Conservation (phyloP, 1,284 basidiomycete genomes). For the Malassezia sympodialis region DNA sequence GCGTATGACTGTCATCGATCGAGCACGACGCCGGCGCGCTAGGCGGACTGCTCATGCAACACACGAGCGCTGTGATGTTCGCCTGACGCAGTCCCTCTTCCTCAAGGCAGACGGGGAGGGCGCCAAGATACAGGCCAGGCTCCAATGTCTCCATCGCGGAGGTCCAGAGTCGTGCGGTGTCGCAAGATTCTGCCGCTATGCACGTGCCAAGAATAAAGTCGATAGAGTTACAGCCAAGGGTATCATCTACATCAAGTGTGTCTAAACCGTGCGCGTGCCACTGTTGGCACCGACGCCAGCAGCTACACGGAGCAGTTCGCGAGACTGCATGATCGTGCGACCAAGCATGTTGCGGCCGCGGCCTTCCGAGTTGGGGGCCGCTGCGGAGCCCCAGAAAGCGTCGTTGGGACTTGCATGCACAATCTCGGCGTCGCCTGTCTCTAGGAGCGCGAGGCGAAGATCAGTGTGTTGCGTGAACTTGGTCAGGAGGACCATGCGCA, state of each 20-base stretch:
- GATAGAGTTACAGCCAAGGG: not conserved
- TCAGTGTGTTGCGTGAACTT: constrained; percentile 29
- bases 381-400: constrained; percentile 32
- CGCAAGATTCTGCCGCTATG: not conserved
- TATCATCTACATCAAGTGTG: not conserved
- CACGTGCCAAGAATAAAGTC: not conserved
- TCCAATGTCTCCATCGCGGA: constrained; percentile 35
- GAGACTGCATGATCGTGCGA: constrained; percentile 23
- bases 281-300: constrained; percentile 25
- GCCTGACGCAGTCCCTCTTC: constrained; percentile 28
- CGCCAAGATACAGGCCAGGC: constrained; percentile 38
- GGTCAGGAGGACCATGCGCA: constrained; percentile 28
- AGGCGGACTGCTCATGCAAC: constrained; percentile 34
- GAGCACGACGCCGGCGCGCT: constrained; percentile 13
- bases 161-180: not conserved
- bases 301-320: constrained; percentile 22
- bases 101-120: constrained; percentile 32
- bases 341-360: constrained; percentile 30
- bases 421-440: constrained; percentile 26
- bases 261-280: constrained; percentile 24
- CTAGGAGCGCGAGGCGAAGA: constrained; percentile 21
- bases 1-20: constrained; percentile 29
- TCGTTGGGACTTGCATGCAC: constrained; percentile 29
- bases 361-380: not conserved
- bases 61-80: constrained; percentile 33